These are phyloP conservation scores for Capsella rubella DNA, from an alignment of 441 rosid species.

Conservation along the genomic window DNA sequence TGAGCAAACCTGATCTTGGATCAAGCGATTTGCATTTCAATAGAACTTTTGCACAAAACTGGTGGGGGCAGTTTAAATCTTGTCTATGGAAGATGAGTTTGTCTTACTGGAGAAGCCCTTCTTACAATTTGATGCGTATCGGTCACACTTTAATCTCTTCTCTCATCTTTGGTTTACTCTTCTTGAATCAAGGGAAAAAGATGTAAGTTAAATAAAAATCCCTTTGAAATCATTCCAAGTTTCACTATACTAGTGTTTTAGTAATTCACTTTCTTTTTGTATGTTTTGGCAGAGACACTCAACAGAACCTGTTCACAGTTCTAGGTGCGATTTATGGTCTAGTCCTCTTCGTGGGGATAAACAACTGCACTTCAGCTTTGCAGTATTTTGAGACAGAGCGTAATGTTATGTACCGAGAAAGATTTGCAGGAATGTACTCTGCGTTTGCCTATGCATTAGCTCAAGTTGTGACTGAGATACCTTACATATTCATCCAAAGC, in stretches of 20 bases:
- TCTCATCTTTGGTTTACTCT: constrained; percentile 57
- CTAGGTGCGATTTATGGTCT: constrained; percentile 54
- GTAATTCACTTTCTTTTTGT: neutral
- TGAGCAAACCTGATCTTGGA: constrained; percentile 49
- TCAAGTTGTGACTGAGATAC: constrained; percentile 60
- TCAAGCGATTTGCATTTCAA: constrained; percentile 60
- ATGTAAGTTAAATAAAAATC: constrained; percentile 47
- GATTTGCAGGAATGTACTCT: constrained; percentile 69
- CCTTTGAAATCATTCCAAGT: neutral
- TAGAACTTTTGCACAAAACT: constrained; percentile 52
- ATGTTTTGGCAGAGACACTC: constrained; percentile 48
- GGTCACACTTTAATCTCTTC: constrained; percentile 44
- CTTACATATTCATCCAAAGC: constrained; percentile 54
- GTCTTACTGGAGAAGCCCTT: constrained; percentile 78
- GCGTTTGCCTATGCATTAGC: constrained; percentile 59
- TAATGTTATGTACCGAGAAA: constrained; percentile 66
- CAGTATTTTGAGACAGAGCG: constrained; percentile 53
- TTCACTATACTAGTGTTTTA: neutral
- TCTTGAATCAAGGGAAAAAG: constrained; percentile 66
- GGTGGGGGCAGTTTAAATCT: constrained; percentile 67
- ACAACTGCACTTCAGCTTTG: constrained; percentile 53
- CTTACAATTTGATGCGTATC: constrained; percentile 58
- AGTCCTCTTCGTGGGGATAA: constrained; percentile 59
- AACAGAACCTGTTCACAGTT: constrained; percentile 60
- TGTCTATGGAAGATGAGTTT: constrained; percentile 70